A percentile compares a stretch with the other conserved stretches of the same genome.
phyloP scores from a whole-genome alignment of 768 basidiomycete species.

The Phallus indusiatus region DNA sequence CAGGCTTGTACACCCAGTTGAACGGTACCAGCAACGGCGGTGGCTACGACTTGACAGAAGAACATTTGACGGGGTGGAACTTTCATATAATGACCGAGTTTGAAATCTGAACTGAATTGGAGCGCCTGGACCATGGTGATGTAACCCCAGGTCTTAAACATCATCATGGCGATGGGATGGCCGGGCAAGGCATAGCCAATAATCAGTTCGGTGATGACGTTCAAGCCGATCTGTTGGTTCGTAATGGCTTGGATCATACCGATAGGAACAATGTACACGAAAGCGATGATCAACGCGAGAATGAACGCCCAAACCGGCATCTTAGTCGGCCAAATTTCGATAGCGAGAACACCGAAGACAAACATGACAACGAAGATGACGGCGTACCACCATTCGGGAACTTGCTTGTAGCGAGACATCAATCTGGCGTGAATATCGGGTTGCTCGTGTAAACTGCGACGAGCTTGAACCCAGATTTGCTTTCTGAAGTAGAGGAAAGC shows the following conservation, averaged over 20 bases:
- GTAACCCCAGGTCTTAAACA: conserved; percentile 26
- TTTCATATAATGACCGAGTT: conserved; percentile 35
- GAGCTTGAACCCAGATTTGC: conserved; percentile 65
- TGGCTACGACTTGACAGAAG: conserved; percentile 48
- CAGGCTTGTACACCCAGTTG: conserved; percentile 34
- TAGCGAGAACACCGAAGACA: conserved; percentile 55
- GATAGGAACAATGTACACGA: conserved; percentile 66
- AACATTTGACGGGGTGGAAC: conserved; percentile 61
- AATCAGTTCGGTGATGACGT: conserved; percentile 28
- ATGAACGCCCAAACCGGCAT: conserved; percentile 71
- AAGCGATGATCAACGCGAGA: conserved; percentile 53
- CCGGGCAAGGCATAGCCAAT: conserved; percentile 27
- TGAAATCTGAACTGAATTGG: conserved; percentile 23
- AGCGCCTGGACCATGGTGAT: conserved; percentile 28
- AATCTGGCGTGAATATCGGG: conserved; percentile 79
- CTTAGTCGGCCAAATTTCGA: conserved; percentile 62
- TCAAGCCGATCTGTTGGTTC: conserved; percentile 24
- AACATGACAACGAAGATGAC: conserved; percentile 61
- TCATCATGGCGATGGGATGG: conserved; percentile 24
- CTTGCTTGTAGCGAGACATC: conserved; percentile 67
- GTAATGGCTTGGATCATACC: conserved; percentile 38
- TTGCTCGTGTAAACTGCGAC: conserved; percentile 65
- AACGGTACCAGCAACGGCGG: conserved; percentile 19
- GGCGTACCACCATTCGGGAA: conserved; percentile 83
- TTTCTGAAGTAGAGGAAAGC: conserved; percentile 67